Evolutionary conservation across 2,329 filamentous ascomycete species (phyloP), one percentile per base, ranked within the genome.

Genomic region (Aspergillus alliaceus): DNA sequence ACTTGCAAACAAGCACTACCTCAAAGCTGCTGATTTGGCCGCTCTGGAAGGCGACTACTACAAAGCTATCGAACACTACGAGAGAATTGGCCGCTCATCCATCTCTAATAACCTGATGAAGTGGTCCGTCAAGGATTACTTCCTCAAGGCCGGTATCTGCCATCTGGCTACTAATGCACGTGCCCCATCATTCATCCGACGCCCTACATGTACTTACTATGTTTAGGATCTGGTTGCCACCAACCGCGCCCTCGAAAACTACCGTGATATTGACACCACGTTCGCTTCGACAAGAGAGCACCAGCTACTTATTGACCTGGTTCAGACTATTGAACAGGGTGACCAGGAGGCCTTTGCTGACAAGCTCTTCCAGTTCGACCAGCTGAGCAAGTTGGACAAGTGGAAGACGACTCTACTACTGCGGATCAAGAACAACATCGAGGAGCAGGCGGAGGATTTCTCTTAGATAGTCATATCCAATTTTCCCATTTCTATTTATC

Each of bases 41-140:
- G 95, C 91, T 12, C 77, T 96, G 14, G 88, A 92, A 56, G 86
- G 80, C 58, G 90, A 97, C 72, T 97, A 96, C 79, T 87, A 88
- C 79, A 91, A 89, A 75, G 86, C 91, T 56, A 91, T 93, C 66
- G 84, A 88, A 61, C 83, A 88, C 65, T 97, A 90, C 78, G 93
- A 98, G 75, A 87, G 89, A 69, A 91, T 97, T 49, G 90, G 91
- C 40, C 83, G 85, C 56, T 83, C 85, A 42, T 89, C 89, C 34
- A 87, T 96, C 67, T 87, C 87, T 75, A 97, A 96, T 80, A 95
- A 96, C 75, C 81, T 96, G 57, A 93, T 96, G 90, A 90, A 88
- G 72, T 96, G 91, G 85, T 91, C 86, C 48, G 91, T 98, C 62
- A 98, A 97, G 77, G 92, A 97, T 64, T 97, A 97, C 78, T 88